phyloP scores from a whole-genome alignment of 1,284 basidiomycete genomes.

The Rugosomyces carneus region DNA sequence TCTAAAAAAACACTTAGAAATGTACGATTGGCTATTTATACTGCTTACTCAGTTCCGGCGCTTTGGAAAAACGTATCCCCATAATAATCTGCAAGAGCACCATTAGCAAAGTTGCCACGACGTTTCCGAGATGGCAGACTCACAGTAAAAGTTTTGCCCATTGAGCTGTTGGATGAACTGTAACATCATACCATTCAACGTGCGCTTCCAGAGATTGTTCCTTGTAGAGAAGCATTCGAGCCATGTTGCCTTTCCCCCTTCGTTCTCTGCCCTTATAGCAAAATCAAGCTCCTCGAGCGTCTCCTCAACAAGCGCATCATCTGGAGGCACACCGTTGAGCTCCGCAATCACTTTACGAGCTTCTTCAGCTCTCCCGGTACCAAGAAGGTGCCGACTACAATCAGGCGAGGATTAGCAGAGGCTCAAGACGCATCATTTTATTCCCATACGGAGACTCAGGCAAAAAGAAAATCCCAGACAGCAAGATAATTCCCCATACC shows the following conservation, averaged over 20 bases:
- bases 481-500: conserved; percentile 59
- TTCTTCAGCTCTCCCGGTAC: conserved; percentile 43
- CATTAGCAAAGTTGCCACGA: not conserved
- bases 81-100: conserved; percentile 52
- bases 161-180: conserved; percentile 80
- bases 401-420: not conserved
- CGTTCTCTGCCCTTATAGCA: conserved; percentile 64
- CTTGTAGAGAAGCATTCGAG: conserved; percentile 68
- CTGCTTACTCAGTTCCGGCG: conserved; percentile 53
- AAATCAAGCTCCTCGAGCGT: conserved; percentile 65
- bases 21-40: not conserved
- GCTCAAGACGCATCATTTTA: not conserved
- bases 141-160: conserved; percentile 72
- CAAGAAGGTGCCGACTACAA: conserved; percentile 54
- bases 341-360: conserved; percentile 60
- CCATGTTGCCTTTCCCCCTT: conserved; percentile 77
- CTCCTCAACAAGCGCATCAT: conserved; percentile 60
- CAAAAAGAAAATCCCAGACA: conserved; percentile 68
- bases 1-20: conserved; percentile 21
- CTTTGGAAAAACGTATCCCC: conserved; percentile 81
- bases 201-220: conserved; percentile 68
- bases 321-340: conserved; percentile 56
- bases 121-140: conserved; percentile 17
- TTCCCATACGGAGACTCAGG: conserved; percentile 73
- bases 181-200: conserved; percentile 73